Evolutionary conservation across 2,329 filamentous ascomycete species (phyloP).

Genomic region (Arthrobotrys pseudoclavata): DNA sequence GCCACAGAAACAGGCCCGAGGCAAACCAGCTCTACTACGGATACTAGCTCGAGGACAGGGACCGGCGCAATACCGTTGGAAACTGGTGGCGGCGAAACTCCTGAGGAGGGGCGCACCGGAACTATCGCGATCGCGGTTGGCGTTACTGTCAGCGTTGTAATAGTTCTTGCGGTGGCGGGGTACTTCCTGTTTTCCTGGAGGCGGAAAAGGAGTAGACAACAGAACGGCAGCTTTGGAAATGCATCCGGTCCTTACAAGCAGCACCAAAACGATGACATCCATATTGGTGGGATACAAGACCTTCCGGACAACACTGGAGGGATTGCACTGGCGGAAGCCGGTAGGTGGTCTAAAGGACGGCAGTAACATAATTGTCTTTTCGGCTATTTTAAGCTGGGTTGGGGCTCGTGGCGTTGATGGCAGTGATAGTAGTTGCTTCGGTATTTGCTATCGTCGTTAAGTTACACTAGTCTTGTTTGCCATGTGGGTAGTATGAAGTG

Average conservation of each 20-base stretch:
- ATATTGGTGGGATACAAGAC: slow-evolving; percentile 50
- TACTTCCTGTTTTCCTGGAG: slow-evolving; percentile 42
- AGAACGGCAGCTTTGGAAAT: slow-evolving; percentile 4
- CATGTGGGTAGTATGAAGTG: no score
- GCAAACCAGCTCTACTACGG: neutral
- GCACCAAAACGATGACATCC: slow-evolving; percentile 50
- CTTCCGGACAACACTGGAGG: slow-evolving; percentile 43
- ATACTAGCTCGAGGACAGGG: neutral
- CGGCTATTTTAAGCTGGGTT: neutral
- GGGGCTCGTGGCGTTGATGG: no score
- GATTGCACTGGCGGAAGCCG: slow-evolving; percentile 44
- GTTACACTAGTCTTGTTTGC: no score
- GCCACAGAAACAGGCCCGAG: neutral
- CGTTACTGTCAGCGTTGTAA: slow-evolving; percentile 43
- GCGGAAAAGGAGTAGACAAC: slow-evolving; percentile 24
- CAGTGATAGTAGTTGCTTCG: no score
- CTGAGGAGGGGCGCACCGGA: slow-evolving; percentile 13
- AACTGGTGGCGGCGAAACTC: neutral
- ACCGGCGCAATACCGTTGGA: slow-evolving; percentile 11
- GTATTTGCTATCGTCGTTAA: no score
- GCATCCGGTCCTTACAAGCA: slow-evolving; percentile 43
- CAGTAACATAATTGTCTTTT: neutral
- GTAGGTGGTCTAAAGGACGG: slow-evolving; percentile 33
- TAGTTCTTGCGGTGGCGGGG: slow-evolving; percentile 39
- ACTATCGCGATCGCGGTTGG: slow-evolving; percentile 46